Evolutionary conservation across 2,329 filamentous ascomycete species (phyloP).

Genomic region (Leptographium lundbergii): DNA sequence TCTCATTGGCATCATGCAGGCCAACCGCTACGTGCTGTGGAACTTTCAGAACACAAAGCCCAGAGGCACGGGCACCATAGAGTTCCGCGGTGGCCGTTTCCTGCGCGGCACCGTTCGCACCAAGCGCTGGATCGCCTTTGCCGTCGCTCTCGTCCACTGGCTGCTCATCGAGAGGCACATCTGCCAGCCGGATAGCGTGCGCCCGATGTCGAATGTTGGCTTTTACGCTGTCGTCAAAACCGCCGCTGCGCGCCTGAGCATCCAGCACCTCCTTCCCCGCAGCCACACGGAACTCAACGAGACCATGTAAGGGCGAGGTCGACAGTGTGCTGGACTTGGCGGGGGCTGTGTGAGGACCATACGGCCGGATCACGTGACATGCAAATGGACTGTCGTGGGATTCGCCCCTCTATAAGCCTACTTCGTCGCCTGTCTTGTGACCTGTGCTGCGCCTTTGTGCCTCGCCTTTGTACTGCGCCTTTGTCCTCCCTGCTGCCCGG

Average conservation of each 20-base stretch:
- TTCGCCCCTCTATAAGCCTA: no score
- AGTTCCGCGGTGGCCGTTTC: constrained; percentile 22
- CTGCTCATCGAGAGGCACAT: neutral
- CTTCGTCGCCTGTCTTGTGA: no score
- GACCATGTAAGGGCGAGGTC: neutral
- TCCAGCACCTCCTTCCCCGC: neutral
- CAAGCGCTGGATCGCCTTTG: neutral
- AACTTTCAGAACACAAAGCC: constrained; percentile 24
- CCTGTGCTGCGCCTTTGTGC: no score
- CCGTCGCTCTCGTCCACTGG: neutral
- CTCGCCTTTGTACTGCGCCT: no score
- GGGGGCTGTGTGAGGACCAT: no score
- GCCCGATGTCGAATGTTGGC: no score
- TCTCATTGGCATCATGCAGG: constrained; percentile 24
- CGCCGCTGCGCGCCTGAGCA: neutral
- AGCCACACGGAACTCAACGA: neutral
- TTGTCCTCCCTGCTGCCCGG: no score
- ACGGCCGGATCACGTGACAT: no score
- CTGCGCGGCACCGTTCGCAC: neutral
- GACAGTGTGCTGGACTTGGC: no score
- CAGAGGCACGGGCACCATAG: constrained; percentile 21
- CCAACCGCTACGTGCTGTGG: constrained; percentile 26
- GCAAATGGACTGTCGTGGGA: no score
- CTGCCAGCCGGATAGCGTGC: neutral
- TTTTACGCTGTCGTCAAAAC: neutral